Evolutionary conservation across 805 yeast species (phyloP), one percentile per base, ranked within the genome.

Genomic region (Maudiozyma saulgeensis): DNA sequence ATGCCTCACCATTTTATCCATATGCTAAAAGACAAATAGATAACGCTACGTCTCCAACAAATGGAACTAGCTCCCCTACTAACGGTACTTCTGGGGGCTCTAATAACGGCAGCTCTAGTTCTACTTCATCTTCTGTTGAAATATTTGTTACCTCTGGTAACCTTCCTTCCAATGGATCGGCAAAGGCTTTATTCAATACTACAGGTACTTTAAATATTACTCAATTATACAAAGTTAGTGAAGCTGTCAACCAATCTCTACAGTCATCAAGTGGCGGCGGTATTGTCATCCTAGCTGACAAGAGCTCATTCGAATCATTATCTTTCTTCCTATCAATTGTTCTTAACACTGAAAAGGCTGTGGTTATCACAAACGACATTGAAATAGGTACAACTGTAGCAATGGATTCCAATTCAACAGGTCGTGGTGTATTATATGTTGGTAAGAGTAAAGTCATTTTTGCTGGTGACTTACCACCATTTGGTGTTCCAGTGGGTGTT

Each of bases 401-500:
- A 11, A 49, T 41, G 19, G 53, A 55, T 44, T 25, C 54, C 13
- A 35, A 45, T 9, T 43, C 63, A 1, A 31, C 19, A 9, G 59
- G 54, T 7, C 58, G 65, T 49, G 67, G 67, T 47, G 51, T 61
- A 19, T 48, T 62, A 42, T 46, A 58, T 16, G 58, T 62, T 26
- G 58, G 53, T 19, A 52, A 48, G 37, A 49, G 53, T 19, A 57
- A 56, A 16, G 50, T 57, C 34, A 58, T 66, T 26, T 66, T 58
- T 52, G 53, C 67, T 7, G 68, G 66, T 42, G 49, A 53, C 28
- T 50, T 58, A 26, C 55, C 64, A n/a, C 62, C 63, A 23, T 51
- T 51, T 18, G 58, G 54, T n/a, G 59, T 51, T 5, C 63, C 66
- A 9, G 55, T 64, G 3, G 69, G 68, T 47, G 52, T 60, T 40